A percentile compares a stretch with the other conserved stretches of the same genome.
Conservation (phyloP, 2,329 filamentous ascomycete species). For the Aspergillus felis region DNA sequence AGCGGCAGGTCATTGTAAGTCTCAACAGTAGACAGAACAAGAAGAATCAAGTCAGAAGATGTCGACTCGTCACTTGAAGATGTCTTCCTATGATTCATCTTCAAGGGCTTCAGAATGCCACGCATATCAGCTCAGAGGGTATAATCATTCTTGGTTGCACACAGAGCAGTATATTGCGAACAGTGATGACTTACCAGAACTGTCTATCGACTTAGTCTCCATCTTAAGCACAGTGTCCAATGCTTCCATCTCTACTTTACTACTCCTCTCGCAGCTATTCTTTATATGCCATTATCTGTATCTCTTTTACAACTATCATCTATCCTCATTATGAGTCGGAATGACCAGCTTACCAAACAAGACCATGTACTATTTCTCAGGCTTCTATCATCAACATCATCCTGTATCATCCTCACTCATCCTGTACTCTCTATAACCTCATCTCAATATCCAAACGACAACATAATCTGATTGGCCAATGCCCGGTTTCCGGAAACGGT, state of each 20-base stretch:
- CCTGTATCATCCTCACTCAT: slow-evolving; percentile 3
- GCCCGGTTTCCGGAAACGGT: not conserved
- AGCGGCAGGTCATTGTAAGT: not conserved
- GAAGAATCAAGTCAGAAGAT: slow-evolving; percentile 10
- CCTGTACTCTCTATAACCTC: not conserved
- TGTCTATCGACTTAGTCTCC: not conserved
- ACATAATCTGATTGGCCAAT: not conserved
- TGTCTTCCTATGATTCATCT: slow-evolving; percentile 14
- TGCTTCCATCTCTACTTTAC: not conserved
- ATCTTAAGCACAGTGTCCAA: not conserved
- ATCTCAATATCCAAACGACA: too few relatives aligned
- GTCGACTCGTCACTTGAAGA: slow-evolving; percentile 15
- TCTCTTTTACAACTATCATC: not conserved
- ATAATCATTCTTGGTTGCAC: slow-evolving; percentile 9
- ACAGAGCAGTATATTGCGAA: too few relatives aligned
- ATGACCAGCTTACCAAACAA: not conserved
- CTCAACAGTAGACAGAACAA: not conserved
- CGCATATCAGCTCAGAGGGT: slow-evolving; percentile 12
- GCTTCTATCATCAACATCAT: not conserved
- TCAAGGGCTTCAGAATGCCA: slow-evolving; percentile 14
- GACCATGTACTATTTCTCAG: not conserved
- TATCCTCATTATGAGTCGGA: not conserved
- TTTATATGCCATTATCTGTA: not conserved
- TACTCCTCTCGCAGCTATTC: not conserved
- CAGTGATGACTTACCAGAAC: not conserved